Conservation (phyloP, 2,329 filamentous ascomycete species). For the Colletotrichum magnum region DNA sequence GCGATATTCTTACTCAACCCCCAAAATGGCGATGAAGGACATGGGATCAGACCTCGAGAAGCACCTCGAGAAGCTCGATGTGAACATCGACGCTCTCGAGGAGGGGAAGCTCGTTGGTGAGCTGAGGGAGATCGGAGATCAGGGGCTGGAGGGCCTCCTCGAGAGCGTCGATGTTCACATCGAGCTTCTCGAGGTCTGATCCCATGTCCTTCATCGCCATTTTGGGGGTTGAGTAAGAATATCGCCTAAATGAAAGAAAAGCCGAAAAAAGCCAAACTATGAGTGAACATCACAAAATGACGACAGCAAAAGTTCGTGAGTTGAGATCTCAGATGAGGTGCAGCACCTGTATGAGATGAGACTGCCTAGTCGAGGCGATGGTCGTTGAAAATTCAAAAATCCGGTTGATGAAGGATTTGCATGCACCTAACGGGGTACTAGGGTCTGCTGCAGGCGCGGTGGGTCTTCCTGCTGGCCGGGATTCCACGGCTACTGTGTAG, state of each 20-base stretch:
- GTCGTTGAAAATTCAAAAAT: slow-evolving; percentile 38
- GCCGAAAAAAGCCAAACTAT: neutral
- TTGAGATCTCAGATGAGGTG: neutral
- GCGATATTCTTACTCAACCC: too few species aligned
- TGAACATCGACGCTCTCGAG: too few species aligned
- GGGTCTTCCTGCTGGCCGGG: slow-evolving; percentile 27
- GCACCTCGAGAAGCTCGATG: too few species aligned
- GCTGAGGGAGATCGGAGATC: slow-evolving; percentile 74
- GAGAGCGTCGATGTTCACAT: slow-evolving; percentile 84
- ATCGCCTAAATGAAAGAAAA: neutral
- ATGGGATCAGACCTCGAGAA: too few species aligned
- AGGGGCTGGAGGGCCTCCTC: slow-evolving; percentile 83
- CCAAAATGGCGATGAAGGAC: too few species aligned
- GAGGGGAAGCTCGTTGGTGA: slow-evolving; percentile 85
- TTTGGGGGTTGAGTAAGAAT: slow-evolving; percentile 5
- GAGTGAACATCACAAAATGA: neutral
- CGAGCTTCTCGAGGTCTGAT: slow-evolving; percentile 80
- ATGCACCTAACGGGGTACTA: slow-evolving; percentile 35
- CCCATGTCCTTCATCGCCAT: slow-evolving; percentile 69
- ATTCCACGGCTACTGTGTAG: slow-evolving; percentile 15
- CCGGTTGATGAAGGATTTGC: slow-evolving; percentile 22
- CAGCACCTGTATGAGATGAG: neutral
- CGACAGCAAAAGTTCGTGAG: neutral
- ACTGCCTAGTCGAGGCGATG: slow-evolving; percentile 13
- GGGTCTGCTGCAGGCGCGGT: slow-evolving; percentile 13